Percentiles rank a stretch among this genome's conserved stretches.
These are phyloP conservation scores for Cornus florida DNA, from an alignment of 148 eudicot genomes.

Conservation along the genomic window DNA sequence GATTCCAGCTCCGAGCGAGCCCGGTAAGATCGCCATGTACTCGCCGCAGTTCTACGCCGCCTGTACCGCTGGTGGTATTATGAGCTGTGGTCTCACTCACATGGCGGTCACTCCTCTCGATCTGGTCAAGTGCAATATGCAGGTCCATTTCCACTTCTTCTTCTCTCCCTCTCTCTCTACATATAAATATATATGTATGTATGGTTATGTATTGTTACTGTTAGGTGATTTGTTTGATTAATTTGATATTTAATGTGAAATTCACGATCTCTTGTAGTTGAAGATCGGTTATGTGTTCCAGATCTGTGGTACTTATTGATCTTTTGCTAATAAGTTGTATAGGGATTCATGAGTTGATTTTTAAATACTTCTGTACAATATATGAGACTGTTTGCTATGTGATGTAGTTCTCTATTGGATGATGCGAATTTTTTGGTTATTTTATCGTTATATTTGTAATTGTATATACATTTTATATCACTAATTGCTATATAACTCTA, in stretches of 20 bases:
- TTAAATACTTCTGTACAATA: background rate
- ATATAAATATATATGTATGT: background rate
- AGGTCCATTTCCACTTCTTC: slow-evolving; percentile 12
- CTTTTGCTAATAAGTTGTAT: background rate
- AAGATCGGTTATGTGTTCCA: background rate
- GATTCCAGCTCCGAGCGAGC: slow-evolving; percentile 23
- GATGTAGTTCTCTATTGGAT: no score
- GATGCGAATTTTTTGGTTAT: background rate
- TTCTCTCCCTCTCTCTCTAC: background rate
- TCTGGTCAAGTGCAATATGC: slow-evolving; percentile 39
- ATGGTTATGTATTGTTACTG: background rate
- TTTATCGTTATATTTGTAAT: background rate
- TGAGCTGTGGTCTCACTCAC: slow-evolving; percentile 31
- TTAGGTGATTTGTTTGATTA: background rate
- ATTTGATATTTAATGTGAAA: background rate
- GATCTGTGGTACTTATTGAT: background rate
- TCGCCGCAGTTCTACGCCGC: slow-evolving; percentile 28
- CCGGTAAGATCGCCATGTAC: slow-evolving; percentile 17
- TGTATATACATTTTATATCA: background rate
- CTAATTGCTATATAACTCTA: no score
- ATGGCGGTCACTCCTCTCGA: slow-evolving; percentile 32
- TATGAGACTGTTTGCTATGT: background rate
- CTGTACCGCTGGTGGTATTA: slow-evolving; percentile 22
- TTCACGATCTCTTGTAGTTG: background rate
- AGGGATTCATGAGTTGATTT: background rate